These are phyloP conservation scores for Acacia acuminata DNA, from an alignment of 306 rosid genomes.

Conservation along the genomic window DNA sequence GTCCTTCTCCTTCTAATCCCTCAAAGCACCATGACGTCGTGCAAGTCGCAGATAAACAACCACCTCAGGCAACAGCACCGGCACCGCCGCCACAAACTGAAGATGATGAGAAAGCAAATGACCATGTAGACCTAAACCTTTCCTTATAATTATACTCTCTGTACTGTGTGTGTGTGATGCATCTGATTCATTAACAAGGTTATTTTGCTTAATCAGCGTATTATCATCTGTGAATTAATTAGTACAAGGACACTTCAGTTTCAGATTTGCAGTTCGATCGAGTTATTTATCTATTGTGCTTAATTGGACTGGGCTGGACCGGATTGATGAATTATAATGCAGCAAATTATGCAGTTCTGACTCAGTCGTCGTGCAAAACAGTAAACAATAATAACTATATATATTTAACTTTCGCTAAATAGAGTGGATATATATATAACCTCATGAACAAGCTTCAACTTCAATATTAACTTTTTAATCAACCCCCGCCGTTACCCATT, in stretches of 20 bases:
- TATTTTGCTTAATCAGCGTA: not conserved
- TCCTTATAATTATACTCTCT: slow-evolving; percentile 43
- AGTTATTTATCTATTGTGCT: not conserved
- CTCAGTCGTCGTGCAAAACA: not conserved
- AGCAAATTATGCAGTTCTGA: not conserved
- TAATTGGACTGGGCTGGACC: not conserved
- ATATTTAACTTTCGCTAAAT: not conserved
- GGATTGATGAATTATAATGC: too few relatives aligned
- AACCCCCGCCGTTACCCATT: not conserved
- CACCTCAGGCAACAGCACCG: slow-evolving; percentile 4
- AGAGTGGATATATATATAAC: not conserved
- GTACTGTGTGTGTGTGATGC: not conserved
- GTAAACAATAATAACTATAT: not conserved
- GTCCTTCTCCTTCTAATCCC: slow-evolving; percentile 32
- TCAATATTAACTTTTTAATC: not conserved
- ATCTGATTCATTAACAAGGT: slow-evolving; percentile 2
- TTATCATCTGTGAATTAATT: not conserved
- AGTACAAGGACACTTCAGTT: not conserved
- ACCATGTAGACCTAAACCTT: slow-evolving; percentile 65
- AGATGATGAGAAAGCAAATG: slow-evolving; percentile 36
- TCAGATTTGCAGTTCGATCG: not conserved
- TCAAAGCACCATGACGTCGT: not conserved
- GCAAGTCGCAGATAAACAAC: slow-evolving; percentile 11
- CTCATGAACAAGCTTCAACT: not conserved
- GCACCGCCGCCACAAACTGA: slow-evolving; percentile 2